Percentiles rank a stretch among this genome's conserved stretches.
These are phyloP conservation scores for Exophiala phaeomuriformis DNA, from an alignment of 2,329 filamentous ascomycete genomes.

Conservation along the genomic window DNA sequence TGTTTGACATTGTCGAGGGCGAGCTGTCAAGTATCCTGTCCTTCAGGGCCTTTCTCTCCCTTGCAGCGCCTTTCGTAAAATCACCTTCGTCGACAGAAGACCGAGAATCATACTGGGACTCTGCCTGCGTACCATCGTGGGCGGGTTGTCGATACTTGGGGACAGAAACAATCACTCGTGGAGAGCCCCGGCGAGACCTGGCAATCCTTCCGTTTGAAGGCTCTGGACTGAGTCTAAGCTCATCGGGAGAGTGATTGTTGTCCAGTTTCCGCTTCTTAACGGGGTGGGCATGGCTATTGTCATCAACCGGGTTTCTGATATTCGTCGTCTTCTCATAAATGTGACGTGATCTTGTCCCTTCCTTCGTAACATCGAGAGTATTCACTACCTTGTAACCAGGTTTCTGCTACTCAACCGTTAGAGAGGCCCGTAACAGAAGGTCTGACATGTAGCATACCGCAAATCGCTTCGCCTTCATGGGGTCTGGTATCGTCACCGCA, in stretches of 20 bases:
- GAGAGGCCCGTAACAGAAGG: not conserved
- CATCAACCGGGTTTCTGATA: not conserved
- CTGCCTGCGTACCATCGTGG: not conserved
- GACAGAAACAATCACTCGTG: not conserved
- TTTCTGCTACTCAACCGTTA: conserved; percentile 2
- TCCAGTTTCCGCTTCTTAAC: conserved; percentile 16
- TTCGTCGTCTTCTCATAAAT: conserved; percentile 4
- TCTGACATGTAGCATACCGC: conserved; percentile 5
- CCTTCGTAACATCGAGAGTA: not conserved
- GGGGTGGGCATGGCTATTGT: conserved; percentile 10
- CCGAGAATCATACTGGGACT: not conserved
- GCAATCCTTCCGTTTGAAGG: not conserved
- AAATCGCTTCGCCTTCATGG: conserved; percentile 10
- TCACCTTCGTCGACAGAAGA: conserved; percentile 11
- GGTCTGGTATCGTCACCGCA: conserved; percentile 8
- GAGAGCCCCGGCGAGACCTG: not conserved
- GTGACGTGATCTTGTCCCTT: not conserved
- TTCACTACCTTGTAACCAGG: conserved; percentile 3
- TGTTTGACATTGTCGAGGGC: not conserved
- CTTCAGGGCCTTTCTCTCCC: conserved; percentile 9
- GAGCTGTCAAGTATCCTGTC: conserved; percentile 14
- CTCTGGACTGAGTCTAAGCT: conserved; percentile 11
- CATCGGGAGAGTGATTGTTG: conserved; percentile 12
- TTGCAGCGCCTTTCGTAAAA: conserved; percentile 16
- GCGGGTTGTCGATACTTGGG: not conserved